phyloP scores from a whole-genome alignment of 2,329 filamentous ascomycete genomes.

The Paramyrothecium sp. region DNA sequence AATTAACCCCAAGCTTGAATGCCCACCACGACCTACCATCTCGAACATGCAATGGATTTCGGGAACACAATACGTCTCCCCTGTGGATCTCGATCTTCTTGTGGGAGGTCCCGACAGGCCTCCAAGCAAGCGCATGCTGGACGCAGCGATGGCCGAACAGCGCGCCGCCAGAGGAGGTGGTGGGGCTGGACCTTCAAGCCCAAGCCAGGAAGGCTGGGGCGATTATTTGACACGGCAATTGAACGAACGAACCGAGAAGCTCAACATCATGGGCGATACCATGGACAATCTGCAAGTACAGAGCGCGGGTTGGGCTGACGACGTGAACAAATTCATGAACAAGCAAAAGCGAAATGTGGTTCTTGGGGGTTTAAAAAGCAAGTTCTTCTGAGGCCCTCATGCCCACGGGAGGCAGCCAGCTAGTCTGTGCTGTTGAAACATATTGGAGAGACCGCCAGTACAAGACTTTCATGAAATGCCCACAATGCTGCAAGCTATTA shows the following conservation, averaged over 20 bases:
- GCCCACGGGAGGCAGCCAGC: not conserved
- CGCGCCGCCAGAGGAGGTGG: slow-evolving; percentile 47
- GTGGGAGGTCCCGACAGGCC: slow-evolving; percentile 88
- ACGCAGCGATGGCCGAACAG: slow-evolving; percentile 74
- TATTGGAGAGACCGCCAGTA: no score
- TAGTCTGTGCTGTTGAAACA: not conserved
- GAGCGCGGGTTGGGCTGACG: slow-evolving; percentile 80
- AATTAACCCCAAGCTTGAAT: slow-evolving; percentile 70
- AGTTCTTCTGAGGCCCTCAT: slow-evolving; percentile 40
- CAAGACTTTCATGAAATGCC: no score
- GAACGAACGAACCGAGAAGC: slow-evolving; percentile 85
- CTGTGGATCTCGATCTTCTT: slow-evolving; percentile 82
- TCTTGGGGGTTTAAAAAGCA: slow-evolving; percentile 65
- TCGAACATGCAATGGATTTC: slow-evolving; percentile 96
- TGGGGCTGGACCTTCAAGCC: slow-evolving; percentile 22
- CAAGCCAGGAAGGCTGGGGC: slow-evolving; percentile 62
- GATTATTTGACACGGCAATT: slow-evolving; percentile 85
- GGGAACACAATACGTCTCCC: slow-evolving; percentile 87
- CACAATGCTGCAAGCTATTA: no score
- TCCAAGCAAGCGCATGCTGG: slow-evolving; percentile 83
- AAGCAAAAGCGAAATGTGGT: slow-evolving; percentile 87
- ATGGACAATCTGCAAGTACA: slow-evolving; percentile 82
- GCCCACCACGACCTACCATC: slow-evolving; percentile 85
- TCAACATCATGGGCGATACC: slow-evolving; percentile 78
- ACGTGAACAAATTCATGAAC: slow-evolving; percentile 82